Evolutionary conservation across 2,329 filamentous ascomycete species (phyloP), one percentile per base, ranked within the genome.

Genomic region (Aspergillus chevalieri): DNA sequence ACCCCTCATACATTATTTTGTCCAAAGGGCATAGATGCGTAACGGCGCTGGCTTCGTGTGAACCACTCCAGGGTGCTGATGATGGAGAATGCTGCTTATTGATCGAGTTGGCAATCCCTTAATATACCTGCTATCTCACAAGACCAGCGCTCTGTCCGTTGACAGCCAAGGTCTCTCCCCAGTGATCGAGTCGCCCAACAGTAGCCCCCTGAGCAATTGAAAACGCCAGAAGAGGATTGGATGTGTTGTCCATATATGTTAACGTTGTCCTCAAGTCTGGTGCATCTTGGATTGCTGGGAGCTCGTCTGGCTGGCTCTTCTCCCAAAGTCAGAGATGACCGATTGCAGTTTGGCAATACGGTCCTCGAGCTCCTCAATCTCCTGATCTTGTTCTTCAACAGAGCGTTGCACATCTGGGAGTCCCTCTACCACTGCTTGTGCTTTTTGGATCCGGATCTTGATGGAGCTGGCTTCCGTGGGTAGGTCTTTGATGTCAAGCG

Each of bases 381-480:
- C 73, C 12, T 49, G 57, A 47, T 73, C 66, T 57, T 76, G 74
- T 43, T 77, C 72, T 8, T 61, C 61, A 12, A 75, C 65, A 10
- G 66, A 68, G 30, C 73, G 64, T 6, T 73, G 59, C n/a, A 74
- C 61, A 53, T 76, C 74, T 8, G 73, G 72, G 36, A 77, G 56
- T 33, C 58, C 62, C 44, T 69, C 65, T 9, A 76, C 65, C 9
- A 71, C 68, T 3, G 58, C 78, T 45, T 87, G 78, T 45, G 91
- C 90, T 57, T 85, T 85, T 66, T 90, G 86, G 51, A 97, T 80
- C 69, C 89, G 88, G 69, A 91, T 84, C 69, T 89, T 91, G 60
- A 96, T 77, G 33, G 81, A 79, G 62, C 89, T 87, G 1, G 88
- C 87, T 33, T 88, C 89, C 2, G 83, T 80, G 2, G 86, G 83